These are phyloP conservation scores for Aspergillus nanangensis DNA, from an alignment of 495 filamentous ascomycete species.

Conservation along the genomic window DNA sequence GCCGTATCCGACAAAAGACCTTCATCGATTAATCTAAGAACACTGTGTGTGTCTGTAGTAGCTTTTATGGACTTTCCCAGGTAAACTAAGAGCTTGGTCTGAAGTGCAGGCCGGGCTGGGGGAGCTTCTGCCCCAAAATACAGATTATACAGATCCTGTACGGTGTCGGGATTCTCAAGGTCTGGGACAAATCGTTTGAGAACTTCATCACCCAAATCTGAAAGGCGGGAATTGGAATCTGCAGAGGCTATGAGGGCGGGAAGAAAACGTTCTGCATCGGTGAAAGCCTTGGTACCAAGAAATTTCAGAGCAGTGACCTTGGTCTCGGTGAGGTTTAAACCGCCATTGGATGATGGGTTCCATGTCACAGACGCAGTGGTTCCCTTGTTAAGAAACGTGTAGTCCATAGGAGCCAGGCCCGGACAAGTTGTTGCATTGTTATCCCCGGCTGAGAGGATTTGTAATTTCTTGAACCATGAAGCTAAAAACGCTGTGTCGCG, in stretches of 20 bases:
- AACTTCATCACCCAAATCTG: slow-evolving; percentile 76
- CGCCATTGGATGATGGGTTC: slow-evolving; percentile 53
- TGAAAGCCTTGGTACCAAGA: slow-evolving; percentile 79
- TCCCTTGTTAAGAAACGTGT: slow-evolving; percentile 60
- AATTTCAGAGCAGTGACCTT: slow-evolving; percentile 68
- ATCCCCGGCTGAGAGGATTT: slow-evolving; percentile 57
- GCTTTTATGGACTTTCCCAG: slow-evolving; percentile 71
- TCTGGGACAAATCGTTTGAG: slow-evolving; percentile 66
- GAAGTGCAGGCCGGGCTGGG: slow-evolving; percentile 62
- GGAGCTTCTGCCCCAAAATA: slow-evolving; percentile 57
- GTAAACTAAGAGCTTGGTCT: slow-evolving; percentile 67
- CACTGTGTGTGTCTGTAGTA: slow-evolving; percentile 58
- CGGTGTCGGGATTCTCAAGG: slow-evolving; percentile 62
- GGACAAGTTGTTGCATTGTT: slow-evolving; percentile 49
- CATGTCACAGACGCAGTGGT: slow-evolving; percentile 63
- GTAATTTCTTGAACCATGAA: slow-evolving; percentile 71
- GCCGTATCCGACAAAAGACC: slow-evolving; percentile 48
- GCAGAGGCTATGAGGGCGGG: slow-evolving; percentile 77
- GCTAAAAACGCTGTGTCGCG: slow-evolving; percentile 73
- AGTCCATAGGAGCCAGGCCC: slow-evolving; percentile 66
- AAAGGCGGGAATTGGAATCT: slow-evolving; percentile 75
- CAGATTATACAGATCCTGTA: slow-evolving; percentile 61
- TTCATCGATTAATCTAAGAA: slow-evolving; percentile 66
- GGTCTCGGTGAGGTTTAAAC: slow-evolving; percentile 59
- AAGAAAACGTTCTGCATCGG: slow-evolving; percentile 73